Evolutionary conservation across 2,329 filamentous ascomycete species (phyloP).

Genomic region (Fulvia fulva): DNA sequence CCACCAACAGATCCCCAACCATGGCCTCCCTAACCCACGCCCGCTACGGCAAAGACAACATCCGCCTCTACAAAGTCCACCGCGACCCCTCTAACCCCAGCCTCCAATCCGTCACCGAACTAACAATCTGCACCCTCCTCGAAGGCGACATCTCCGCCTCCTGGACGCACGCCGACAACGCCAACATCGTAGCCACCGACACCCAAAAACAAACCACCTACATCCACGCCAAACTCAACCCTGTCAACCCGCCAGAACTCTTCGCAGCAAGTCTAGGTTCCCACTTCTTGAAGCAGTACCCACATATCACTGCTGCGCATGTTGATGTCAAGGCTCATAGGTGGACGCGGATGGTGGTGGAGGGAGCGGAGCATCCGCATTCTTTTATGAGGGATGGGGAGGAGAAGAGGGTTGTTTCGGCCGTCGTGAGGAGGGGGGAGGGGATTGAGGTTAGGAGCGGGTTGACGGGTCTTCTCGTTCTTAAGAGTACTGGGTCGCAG

Average conservation of each 20-base stretch:
- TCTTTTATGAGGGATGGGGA: constrained; percentile 87
- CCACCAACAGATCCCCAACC: constrained; percentile 16
- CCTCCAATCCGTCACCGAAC: constrained; percentile 79
- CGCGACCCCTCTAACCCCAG: constrained; percentile 66
- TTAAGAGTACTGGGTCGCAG: constrained; percentile 94
- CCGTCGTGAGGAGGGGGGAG: constrained; percentile 59
- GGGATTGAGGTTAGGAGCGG: constrained; percentile 74
- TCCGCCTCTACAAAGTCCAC: constrained; percentile 94
- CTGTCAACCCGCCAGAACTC: constrained; percentile 87
- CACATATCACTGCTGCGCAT: constrained; percentile 81
- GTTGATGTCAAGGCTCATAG: constrained; percentile 78
- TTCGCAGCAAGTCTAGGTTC: constrained; percentile 79
- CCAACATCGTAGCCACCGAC: constrained; percentile 90
- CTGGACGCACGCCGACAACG: constrained; percentile 92
- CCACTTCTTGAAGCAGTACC: constrained; percentile 85
- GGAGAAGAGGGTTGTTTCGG: constrained; percentile 81
- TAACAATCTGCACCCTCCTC: constrained; percentile 88
- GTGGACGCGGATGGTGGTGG: constrained; percentile 84
- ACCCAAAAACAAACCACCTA: constrained; percentile 92
- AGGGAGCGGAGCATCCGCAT: constrained; percentile 89
- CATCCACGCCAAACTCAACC: constrained; percentile 90
- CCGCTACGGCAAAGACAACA: constrained; percentile 93
- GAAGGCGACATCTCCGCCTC: constrained; percentile 87
- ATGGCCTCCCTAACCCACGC: constrained; percentile 54
- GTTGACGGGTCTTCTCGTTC: constrained; percentile 72